Conservation (phyloP, 495 filamentous ascomycete genomes). For the Penicillium cataractarum region DNA sequence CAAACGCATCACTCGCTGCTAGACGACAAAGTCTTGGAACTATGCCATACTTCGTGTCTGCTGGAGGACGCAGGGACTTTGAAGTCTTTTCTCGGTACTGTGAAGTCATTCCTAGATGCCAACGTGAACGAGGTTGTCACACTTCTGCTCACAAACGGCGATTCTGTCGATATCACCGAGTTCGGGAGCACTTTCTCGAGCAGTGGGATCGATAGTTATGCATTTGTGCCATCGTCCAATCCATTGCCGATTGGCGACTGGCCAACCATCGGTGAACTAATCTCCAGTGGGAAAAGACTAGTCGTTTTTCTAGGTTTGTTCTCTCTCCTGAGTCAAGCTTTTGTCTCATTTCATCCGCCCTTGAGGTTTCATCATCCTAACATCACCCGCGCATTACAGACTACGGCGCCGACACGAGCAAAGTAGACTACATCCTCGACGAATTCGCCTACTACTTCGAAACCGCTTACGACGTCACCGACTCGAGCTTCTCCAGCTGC, state of each 20-base stretch:
- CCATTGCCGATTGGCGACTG: slow-evolving; percentile 47
- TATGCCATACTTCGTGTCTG: slow-evolving; percentile 69
- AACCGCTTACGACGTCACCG: slow-evolving; percentile 65
- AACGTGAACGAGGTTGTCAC: slow-evolving; percentile 72
- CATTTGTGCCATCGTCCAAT: slow-evolving; percentile 52
- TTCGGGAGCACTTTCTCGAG: slow-evolving; percentile 58
- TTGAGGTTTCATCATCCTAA: background rate
- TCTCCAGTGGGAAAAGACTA: slow-evolving; percentile 60
- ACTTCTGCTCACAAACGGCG: slow-evolving; percentile 69
- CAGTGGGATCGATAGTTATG: slow-evolving; percentile 60
- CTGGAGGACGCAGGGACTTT: slow-evolving; percentile 69
- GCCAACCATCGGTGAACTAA: slow-evolving; percentile 68
- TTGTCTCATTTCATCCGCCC: background rate
- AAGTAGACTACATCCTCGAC: slow-evolving; percentile 64
- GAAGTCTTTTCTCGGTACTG: slow-evolving; percentile 54
- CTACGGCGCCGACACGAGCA: slow-evolving; percentile 49
- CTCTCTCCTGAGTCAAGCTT: background rate
- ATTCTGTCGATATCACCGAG: slow-evolving; percentile 48
- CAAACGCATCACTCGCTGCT: slow-evolving; percentile 61
- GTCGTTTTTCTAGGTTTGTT: slow-evolving; percentile 61
- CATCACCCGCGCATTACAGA: slow-evolving; percentile 28
- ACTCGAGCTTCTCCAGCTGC: slow-evolving; percentile 54
- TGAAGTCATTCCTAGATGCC: slow-evolving; percentile 66
- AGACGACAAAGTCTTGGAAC: slow-evolving; percentile 49
- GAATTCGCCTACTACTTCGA: slow-evolving; percentile 77